Conservation (phyloP, 441 rosid genomes). For the Jatropha podagrica region DNA sequence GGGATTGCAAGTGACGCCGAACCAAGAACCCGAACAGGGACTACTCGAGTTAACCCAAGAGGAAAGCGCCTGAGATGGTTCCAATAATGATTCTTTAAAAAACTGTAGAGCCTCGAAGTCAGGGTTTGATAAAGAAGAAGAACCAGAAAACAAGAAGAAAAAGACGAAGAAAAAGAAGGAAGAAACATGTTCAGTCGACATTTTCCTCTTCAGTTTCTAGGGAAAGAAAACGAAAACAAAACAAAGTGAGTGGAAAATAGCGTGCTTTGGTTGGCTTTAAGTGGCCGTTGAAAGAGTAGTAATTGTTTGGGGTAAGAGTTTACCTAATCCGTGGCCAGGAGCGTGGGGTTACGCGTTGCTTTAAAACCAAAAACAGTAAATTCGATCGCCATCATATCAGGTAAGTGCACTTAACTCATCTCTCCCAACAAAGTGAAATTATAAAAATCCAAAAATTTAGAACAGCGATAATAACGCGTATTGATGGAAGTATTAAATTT, state of each 20-base stretch:
- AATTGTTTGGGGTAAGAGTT: background rate
- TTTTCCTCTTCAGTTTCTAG: conserved; percentile 11
- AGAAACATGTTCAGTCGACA: background rate
- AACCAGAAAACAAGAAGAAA: conserved; percentile 9
- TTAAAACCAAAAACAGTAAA: background rate
- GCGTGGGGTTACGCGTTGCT: conserved; percentile 3
- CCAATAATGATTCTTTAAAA: conserved; percentile 32
- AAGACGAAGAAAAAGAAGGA: conserved; percentile 13
- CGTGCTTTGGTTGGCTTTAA: background rate
- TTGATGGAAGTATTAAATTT: too few relatives aligned
- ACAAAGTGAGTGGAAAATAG: background rate
- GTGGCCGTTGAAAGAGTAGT: conserved; percentile 19
- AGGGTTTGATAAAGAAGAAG: background rate
- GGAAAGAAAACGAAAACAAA: background rate
- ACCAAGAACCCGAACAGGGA: conserved; percentile 39
- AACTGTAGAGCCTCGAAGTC: conserved; percentile 29
- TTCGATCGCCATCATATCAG: too few relatives aligned
- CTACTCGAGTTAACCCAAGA: conserved; percentile 32
- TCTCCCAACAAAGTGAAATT: too few relatives aligned
- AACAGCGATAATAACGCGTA: too few relatives aligned
- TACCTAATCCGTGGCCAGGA: conserved; percentile 15
- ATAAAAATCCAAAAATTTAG: too few relatives aligned
- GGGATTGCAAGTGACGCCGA: conserved; percentile 42
- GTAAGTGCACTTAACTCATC: too few relatives aligned
- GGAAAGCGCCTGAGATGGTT: conserved; percentile 20